Evolutionary conservation across 148 eudicot species (phyloP).

Genomic region (Dianthus caryophyllus): DNA sequence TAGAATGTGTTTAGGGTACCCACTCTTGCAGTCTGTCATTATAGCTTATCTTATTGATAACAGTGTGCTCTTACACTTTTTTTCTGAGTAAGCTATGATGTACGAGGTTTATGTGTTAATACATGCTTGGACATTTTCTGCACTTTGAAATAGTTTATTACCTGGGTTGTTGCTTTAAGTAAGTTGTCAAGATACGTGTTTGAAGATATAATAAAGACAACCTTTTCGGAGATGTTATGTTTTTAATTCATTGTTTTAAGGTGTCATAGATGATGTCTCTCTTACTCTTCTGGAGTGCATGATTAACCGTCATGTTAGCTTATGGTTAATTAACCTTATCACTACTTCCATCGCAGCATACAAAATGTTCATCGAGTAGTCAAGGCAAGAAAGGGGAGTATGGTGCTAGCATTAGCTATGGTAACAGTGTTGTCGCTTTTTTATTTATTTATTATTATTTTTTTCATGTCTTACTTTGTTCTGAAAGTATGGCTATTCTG

Average conservation of each 20-base stretch:
- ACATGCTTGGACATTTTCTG: not conserved
- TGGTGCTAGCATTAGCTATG: slow-evolving; percentile 90
- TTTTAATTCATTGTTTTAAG: not conserved
- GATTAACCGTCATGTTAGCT: not conserved
- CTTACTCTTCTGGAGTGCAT: not conserved
- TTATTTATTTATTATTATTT: too few relatives aligned
- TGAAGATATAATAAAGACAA: not conserved
- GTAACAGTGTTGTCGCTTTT: slow-evolving; percentile 30
- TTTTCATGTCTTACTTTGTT: not conserved
- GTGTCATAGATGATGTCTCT: slow-evolving; percentile 9
- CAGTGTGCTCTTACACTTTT: too few relatives aligned
- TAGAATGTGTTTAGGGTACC: not conserved
- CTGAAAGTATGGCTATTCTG: slow-evolving; percentile 8
- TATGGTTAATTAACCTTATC: slow-evolving; percentile 13
- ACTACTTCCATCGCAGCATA: slow-evolving; percentile 47
- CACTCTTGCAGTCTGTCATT: not conserved
- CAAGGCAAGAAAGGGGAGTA: slow-evolving; percentile 71
- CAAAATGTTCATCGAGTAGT: slow-evolving; percentile 68
- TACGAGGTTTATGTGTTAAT: not conserved
- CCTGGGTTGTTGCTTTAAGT: not conserved
- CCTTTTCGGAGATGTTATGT: not conserved
- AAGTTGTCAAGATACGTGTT: not conserved
- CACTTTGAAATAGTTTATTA: not conserved
- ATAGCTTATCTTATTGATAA: too few relatives aligned
- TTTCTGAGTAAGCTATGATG: not conserved